Conservation (phyloP, 2,329 filamentous ascomycete species). For the Boeremia lycopersici region DNA sequence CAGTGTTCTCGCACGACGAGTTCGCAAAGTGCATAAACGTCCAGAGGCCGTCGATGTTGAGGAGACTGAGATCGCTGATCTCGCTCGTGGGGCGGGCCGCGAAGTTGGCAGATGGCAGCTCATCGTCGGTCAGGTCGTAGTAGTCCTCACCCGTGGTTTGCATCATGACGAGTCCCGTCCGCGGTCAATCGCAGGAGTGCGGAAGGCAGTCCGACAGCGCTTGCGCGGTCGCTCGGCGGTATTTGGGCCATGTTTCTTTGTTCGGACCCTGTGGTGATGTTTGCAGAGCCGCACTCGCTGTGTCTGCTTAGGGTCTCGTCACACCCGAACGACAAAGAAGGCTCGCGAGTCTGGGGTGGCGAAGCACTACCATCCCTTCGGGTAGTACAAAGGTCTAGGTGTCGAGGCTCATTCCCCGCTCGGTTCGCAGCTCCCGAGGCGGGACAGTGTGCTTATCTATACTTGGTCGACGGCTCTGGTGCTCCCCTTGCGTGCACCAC, state of each 20-base stretch:
- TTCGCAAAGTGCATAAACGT: conserved; percentile 13
- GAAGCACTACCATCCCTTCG: conserved; percentile 7
- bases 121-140: conserved; percentile 29
- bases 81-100: conserved; percentile 31
- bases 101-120: conserved; percentile 32
- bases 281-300: conserved; percentile 9
- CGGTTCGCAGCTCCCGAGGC: neutral
- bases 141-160: conserved; percentile 22
- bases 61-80: conserved; percentile 25
- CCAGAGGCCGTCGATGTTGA: conserved; percentile 17
- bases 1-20: conserved; percentile 6
- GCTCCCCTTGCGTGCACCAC: neutral
- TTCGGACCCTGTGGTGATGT: neutral
- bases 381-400: conserved; percentile 2
- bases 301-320: conserved; percentile 11
- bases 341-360: conserved; percentile 4
- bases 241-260: conserved; percentile 14
- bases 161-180: conserved; percentile 6
- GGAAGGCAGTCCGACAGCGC: conserved; percentile 10
- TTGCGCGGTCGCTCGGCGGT: conserved; percentile 5
- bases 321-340: conserved; percentile 11
- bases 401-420: neutral
- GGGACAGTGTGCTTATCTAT: neutral
- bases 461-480: neutral
- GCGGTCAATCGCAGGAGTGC: conserved; percentile 7